Percentiles rank a stretch among this genome's conserved stretches.
Evolutionary conservation across 1,139 yeast genomes (phyloP).

Genomic region (Barnettozyma hawaiiensis): DNA sequence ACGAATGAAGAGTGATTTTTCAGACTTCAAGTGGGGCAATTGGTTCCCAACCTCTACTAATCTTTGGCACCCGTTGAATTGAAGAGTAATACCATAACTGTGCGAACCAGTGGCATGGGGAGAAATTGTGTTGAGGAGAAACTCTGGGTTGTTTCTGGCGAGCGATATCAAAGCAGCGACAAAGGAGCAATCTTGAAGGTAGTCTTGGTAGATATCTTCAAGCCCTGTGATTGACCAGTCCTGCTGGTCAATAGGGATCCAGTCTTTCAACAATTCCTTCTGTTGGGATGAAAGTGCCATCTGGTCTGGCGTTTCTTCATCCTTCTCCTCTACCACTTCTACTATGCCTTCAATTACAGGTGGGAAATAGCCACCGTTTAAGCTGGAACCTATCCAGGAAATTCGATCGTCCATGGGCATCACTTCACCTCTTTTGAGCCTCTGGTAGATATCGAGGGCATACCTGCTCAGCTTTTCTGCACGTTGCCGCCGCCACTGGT

Average conservation of each 20-base stretch:
- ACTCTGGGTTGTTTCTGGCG: slow-evolving; percentile 21
- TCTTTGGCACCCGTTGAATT: slow-evolving; percentile 57
- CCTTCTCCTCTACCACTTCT: slow-evolving; percentile 18
- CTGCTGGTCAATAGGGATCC: slow-evolving; percentile 15
- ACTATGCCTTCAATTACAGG: slow-evolving; percentile 30
- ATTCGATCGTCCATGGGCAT: slow-evolving; percentile 28
- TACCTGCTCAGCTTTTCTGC: slow-evolving; percentile 3
- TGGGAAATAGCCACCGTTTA: slow-evolving; percentile 30
- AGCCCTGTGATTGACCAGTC: slow-evolving; percentile 25
- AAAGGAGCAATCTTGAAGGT: slow-evolving; percentile 69
- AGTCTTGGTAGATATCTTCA: slow-evolving; percentile 44
- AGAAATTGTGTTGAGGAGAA: slow-evolving; percentile 23
- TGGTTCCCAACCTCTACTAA: slow-evolving; percentile 45
- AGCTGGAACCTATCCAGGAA: slow-evolving; percentile 42
- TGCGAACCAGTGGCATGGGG: slow-evolving; percentile 30
- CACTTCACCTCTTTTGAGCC: slow-evolving; percentile 4
- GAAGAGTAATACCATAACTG: slow-evolving; percentile 37
- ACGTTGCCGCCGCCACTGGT: neutral
- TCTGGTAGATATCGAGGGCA: slow-evolving; percentile 14
- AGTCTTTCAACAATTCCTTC: slow-evolving; percentile 17
- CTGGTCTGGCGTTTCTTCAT: slow-evolving; percentile 7
- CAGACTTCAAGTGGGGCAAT: slow-evolving; percentile 33
- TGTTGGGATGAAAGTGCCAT: slow-evolving; percentile 11
- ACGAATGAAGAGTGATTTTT: slow-evolving; percentile 29
- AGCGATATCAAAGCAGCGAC: slow-evolving; percentile 58